Percentiles rank a stretch among this genome's conserved stretches.
Conservation (phyloP, 371 early-diverging fungal genomes). For the Paraphysoderma sedebokerense region DNA sequence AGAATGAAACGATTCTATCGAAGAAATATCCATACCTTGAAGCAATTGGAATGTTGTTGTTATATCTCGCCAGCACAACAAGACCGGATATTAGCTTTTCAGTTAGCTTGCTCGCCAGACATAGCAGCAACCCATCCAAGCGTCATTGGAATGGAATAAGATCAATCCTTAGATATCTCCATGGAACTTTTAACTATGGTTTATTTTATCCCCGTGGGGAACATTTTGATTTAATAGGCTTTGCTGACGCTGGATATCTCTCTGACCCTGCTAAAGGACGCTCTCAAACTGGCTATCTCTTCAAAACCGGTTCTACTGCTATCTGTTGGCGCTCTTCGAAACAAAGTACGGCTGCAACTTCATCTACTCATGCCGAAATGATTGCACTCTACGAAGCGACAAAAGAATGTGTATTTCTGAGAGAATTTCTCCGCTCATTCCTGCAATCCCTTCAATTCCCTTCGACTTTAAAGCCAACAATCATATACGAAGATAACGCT, state of each 20-base stretch:
- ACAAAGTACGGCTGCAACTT: conserved; percentile 7
- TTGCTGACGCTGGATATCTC: conserved; percentile 8
- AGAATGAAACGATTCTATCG: no score
- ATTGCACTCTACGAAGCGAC: conserved; percentile 6
- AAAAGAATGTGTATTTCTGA: conserved; percentile 7
- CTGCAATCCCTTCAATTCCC: no score
- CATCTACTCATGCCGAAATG: conserved; percentile 12
- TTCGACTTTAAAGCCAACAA: no score
- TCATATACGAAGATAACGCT: no score
- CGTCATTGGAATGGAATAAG: conserved; percentile 4
- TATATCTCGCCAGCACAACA: conserved; percentile 4
- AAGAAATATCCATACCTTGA: background rate
- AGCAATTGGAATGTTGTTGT: conserved; percentile 1
- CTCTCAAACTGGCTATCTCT: conserved; percentile 6
- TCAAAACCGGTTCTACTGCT: conserved; percentile 2
- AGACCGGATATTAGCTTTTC: conserved; percentile 8
- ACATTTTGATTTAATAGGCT: conserved; percentile 5
- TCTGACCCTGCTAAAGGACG: conserved; percentile 3
- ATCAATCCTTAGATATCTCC: conserved; percentile 6
- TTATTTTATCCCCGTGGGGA: background rate
- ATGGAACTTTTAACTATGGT: conserved; percentile 4
- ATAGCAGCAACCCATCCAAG: background rate
- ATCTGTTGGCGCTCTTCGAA: conserved; percentile 10
- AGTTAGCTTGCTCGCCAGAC: conserved; percentile 4
- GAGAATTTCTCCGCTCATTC: no score